A percentile compares a stretch with the other conserved stretches of the same genome.
phyloP scores from a whole-genome alignment of 352 stramenopile species.

The Phytophthora pseudosyringae region DNA sequence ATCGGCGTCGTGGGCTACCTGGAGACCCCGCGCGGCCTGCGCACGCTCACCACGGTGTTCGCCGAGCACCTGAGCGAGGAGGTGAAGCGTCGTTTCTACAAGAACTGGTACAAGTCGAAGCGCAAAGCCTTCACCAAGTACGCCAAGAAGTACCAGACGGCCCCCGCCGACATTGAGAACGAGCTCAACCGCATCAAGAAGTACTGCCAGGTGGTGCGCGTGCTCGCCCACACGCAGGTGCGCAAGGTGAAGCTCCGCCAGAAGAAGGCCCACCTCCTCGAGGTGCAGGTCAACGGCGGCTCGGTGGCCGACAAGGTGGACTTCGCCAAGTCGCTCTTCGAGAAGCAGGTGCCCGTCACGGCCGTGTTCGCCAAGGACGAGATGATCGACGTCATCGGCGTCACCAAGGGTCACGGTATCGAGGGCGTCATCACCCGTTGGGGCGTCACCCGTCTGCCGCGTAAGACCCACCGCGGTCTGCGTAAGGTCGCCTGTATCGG shows the following conservation, averaged over 20 bases:
- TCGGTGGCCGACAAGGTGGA: constrained; percentile 98
- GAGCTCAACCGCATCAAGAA: constrained; percentile 99
- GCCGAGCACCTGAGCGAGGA: constrained; percentile 99
- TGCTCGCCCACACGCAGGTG: constrained; percentile 99
- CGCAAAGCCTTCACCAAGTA: constrained; percentile 99
- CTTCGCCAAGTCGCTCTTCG: constrained; percentile 99
- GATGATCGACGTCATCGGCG: constrained; percentile 98
- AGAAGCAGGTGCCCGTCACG: constrained; percentile 98
- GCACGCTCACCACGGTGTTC: constrained; percentile 99
- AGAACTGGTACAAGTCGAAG: constrained; percentile 99
- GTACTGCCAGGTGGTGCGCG: constrained; percentile 99
- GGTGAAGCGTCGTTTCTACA: constrained; percentile 99
- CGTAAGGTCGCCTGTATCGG: constrained; percentile 99
- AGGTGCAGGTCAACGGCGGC: constrained; percentile 99
- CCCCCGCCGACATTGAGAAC: constrained; percentile 92
- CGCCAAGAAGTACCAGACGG: constrained; percentile 99
- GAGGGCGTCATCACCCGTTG: constrained; percentile 99
- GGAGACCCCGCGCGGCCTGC: constrained; percentile 98
- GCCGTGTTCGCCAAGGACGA: constrained; percentile 97
- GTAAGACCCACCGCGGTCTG: constrained; percentile 99
- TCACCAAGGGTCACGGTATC: constrained; percentile 99
- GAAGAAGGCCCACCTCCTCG: constrained; percentile 99
- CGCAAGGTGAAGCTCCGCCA: constrained; percentile 99
- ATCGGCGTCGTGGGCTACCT: constrained; percentile 99
- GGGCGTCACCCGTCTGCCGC: constrained; percentile 98